Conservation (phyloP, 768 basidiomycete species). For the Rubroboletus satanas region DNA sequence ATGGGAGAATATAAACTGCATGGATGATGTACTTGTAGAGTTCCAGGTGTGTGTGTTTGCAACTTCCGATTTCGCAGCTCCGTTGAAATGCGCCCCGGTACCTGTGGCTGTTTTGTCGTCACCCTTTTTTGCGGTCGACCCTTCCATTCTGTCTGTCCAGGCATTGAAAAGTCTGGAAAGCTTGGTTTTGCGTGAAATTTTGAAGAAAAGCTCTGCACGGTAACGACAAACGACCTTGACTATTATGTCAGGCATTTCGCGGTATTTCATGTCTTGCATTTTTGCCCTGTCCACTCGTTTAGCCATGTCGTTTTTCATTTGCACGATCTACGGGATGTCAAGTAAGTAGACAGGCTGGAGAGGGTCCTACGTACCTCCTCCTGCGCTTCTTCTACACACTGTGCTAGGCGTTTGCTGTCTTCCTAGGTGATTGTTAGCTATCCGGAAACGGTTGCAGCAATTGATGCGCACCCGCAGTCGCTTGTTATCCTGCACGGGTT, state of each 20-base stretch:
- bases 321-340: constrained; percentile 50
- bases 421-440: constrained; percentile 49
- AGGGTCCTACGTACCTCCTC: constrained; percentile 55
- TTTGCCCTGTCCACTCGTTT: constrained; percentile 78
- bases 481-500: constrained; percentile 71
- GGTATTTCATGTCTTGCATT: constrained; percentile 74
- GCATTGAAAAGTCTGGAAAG: constrained; percentile 78
- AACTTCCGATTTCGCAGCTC: constrained; percentile 48
- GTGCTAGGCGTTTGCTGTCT: constrained; percentile 75
- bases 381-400: constrained; percentile 81
- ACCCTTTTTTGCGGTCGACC: constrained; percentile 44
- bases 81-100: constrained; percentile 39
- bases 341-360: not conserved
- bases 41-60: constrained; percentile 43
- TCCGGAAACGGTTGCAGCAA: constrained; percentile 4
- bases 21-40: constrained; percentile 38
- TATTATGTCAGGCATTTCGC: constrained; percentile 85
- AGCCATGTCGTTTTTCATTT: constrained; percentile 80
- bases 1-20: constrained; percentile 85
- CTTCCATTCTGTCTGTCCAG: constrained; percentile 88
- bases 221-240: constrained; percentile 87
- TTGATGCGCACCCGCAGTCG: constrained; percentile 63
- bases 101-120: constrained; percentile 31
- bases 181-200: constrained; percentile 87
- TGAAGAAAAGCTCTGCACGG: constrained; percentile 89